Evolutionary conservation across 2,329 filamentous ascomycete species (phyloP), one percentile per base, ranked within the genome.

Genomic region (Phialemonium atrogriseum): DNA sequence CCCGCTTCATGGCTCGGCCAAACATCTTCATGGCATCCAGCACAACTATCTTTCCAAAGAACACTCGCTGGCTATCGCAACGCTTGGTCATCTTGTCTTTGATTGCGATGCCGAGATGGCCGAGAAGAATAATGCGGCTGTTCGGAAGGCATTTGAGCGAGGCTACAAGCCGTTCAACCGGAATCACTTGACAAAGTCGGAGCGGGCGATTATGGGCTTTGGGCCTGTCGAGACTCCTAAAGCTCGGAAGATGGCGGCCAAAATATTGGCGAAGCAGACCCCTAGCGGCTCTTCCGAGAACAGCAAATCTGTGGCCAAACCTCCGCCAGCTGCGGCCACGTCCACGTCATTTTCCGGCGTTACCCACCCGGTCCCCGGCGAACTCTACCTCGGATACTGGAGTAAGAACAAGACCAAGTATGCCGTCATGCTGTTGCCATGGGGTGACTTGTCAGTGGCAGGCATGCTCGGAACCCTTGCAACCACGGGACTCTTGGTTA

Each of bases 351-450:
- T 24, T 11, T 16, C 19, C 7, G 43, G 40, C 2, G 40, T 56
- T 12, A 36, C 37, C 2, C 13, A 50, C 17, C 54, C 58, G 1
- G 48, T 50, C 8, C 22, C 42, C 0, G 54, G 51, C 18, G 44
- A 51, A 16, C 46, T 62, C 3, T 62, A 62, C 35, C 42, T 55
- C 10, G 52, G 45, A 3, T 43, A 43, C 7, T 56, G 51, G 48
- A 34, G 35, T 13, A 35, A 44, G 2, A 44, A 49, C 2, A 38
- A 48, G 24, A 36, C 39, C 13, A 40, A 47, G 5, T 62, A 55
- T 30, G 50, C 55, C 3, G 53, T 60, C 13, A 39, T 62, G 36
- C 47, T 61, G 13, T 44, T 62, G 9, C 59, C 56, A 3, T 58
- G 51, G 51, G 51, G 52, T 20, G 43, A 51, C 16, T 45, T 50